Percentiles rank a stretch among this genome's conserved stretches.
Conservation (phyloP, 495 filamentous ascomycete genomes). For the Geoglossum glabrum region DNA sequence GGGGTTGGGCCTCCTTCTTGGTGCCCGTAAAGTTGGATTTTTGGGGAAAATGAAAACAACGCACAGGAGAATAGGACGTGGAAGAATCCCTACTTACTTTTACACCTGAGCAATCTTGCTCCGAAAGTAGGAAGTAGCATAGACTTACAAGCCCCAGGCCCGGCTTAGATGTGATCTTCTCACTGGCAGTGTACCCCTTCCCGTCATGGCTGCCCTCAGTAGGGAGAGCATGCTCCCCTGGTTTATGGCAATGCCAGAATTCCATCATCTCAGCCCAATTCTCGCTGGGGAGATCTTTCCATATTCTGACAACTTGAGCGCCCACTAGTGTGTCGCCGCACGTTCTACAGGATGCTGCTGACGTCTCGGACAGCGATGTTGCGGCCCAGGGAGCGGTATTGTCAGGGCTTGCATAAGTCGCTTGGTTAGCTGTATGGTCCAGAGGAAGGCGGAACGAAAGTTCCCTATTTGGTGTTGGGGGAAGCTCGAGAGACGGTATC, state of each 20-base stretch:
- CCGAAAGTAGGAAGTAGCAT: slow-evolving; percentile 48
- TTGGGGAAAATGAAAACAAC: too few relatives aligned
- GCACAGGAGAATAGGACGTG: too few relatives aligned
- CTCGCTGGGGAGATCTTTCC: slow-evolving; percentile 89
- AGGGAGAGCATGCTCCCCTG: slow-evolving; percentile 26
- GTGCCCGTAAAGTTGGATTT: slow-evolving; percentile 32
- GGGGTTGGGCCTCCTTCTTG: slow-evolving; percentile 66
- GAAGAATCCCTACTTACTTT: slow-evolving; percentile 43
- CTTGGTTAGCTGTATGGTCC: neutral
- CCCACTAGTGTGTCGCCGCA: slow-evolving; percentile 33
- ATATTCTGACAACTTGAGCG: slow-evolving; percentile 28
- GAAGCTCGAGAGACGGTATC: slow-evolving; percentile 19
- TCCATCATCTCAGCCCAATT: slow-evolving; percentile 99
- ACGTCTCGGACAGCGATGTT: slow-evolving; percentile 29
- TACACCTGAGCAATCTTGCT: slow-evolving; percentile 38
- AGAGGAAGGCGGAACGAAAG: slow-evolving; percentile 46
- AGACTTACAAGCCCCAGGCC: slow-evolving; percentile 62
- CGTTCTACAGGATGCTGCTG: slow-evolving; percentile 39
- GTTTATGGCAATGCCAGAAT: slow-evolving; percentile 99
- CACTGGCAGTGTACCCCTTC: slow-evolving; percentile 60
- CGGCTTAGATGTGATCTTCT: slow-evolving; percentile 37
- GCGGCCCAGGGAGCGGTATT: slow-evolving; percentile 56
- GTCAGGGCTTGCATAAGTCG: slow-evolving; percentile 6
- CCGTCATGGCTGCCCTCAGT: slow-evolving; percentile 19
- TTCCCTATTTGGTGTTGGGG: slow-evolving; percentile 16